Evolutionary conservation across 2,329 filamentous ascomycete species (phyloP), one percentile per base, ranked within the genome.

Genomic region (Calonectria honghensis): DNA sequence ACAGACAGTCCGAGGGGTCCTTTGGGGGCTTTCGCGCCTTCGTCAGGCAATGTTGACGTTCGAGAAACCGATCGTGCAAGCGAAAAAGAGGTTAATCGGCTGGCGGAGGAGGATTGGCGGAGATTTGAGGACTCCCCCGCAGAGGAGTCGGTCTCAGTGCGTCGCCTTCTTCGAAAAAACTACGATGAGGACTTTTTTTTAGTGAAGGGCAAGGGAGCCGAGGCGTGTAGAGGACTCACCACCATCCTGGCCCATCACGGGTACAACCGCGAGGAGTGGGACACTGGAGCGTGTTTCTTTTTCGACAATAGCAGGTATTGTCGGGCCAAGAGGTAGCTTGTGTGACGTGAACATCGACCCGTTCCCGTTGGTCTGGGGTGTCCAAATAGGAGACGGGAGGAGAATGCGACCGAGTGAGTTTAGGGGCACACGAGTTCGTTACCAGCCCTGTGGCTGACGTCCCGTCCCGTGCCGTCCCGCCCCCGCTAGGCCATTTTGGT

Each of bases 81-180:
- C 16, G 73, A 75, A 45, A 78, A 76, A 11, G 66, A 65, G 29
- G 24, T 72, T 51, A 51, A 73, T 29, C 66, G 45, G 27, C 57
- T 70, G 37, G 52, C 68, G 5, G 65, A 31, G 57, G 73, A 73
- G 57, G 73, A 73, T 52, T 41, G 41, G 18, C 50, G 75, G 20
- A 32, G 69, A 32, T 48, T 68, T 18, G 72, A 65, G 32, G 76
- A 29, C 20, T 35, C 37, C 3, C 41, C 66, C 2, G 68, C 50
- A 51, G 57, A 69, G 37, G 64, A 39, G 32, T 76, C 73, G 24
- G 69, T 20, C 29, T 71, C 70, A 45, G 72, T 20, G 51, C 68
- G 75, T 50, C 68, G 73, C 29, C 70, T 69, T 63, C 73, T 79
- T 74, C 73, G 73, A 75, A 71, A 70, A 59, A 78, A 78, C 77